These are phyloP conservation scores for Vaccinium myrtillus DNA, from an alignment of 148 eudicot genomes.

Conservation along the genomic window DNA sequence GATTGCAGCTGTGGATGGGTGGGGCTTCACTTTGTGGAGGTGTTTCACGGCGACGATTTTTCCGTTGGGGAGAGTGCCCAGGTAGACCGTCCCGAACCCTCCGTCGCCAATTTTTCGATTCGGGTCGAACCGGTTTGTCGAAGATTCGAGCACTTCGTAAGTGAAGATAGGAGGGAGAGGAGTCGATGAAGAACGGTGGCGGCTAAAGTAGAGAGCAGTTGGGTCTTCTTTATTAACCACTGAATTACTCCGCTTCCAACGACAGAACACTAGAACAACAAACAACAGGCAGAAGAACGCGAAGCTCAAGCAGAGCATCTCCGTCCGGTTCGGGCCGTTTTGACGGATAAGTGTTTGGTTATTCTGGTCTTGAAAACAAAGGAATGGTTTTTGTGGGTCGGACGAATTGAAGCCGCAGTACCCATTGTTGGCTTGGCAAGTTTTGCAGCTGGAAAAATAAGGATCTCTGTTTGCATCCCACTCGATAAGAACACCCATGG, in stretches of 20 bases:
- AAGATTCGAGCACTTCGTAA: constrained; percentile 71
- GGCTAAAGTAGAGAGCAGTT: constrained; percentile 48
- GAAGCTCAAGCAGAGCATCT: constrained; percentile 25
- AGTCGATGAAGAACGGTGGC: constrained; percentile 64
- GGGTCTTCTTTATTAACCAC: constrained; percentile 44
- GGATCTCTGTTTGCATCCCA: constrained; percentile 39
- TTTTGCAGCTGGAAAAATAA: constrained; percentile 39
- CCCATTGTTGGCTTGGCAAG: constrained; percentile 40
- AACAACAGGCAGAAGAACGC: constrained; percentile 33
- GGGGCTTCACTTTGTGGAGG: constrained; percentile 43
- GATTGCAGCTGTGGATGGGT: constrained; percentile 9
- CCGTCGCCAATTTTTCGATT: constrained; percentile 82
- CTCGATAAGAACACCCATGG: constrained; percentile 44
- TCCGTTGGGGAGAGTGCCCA: constrained; percentile 60
- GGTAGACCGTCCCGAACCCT: constrained; percentile 78
- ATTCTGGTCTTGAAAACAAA: constrained; percentile 28
- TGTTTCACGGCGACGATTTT: constrained; percentile 71
- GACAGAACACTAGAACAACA: constrained; percentile 22
- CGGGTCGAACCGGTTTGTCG: constrained; percentile 79
- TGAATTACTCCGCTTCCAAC: constrained; percentile 22
- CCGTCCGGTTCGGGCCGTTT: constrained; percentile 25
- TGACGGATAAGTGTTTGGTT: constrained; percentile 10
- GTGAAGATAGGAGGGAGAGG: constrained; percentile 83
- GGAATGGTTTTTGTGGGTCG: constrained; percentile 40
- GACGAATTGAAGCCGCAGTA: constrained; percentile 65